These are phyloP conservation scores for Nakazawaea ernobii DNA, from an alignment of 805 yeast species.

Conservation along the genomic window DNA sequence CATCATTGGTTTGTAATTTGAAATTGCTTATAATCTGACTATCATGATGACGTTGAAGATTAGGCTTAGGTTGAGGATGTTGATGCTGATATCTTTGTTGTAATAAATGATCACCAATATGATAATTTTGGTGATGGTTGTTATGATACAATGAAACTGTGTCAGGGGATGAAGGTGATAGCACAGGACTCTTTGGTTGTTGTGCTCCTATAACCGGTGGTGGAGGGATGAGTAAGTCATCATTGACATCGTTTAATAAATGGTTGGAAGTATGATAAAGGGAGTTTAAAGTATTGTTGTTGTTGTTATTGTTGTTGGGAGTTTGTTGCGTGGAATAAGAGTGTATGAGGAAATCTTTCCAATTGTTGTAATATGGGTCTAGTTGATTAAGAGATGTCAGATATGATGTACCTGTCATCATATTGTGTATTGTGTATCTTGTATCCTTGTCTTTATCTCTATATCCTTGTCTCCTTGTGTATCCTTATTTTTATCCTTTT, in stretches of 20 bases:
- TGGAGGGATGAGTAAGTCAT: not conserved
- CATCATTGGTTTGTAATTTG: not conserved
- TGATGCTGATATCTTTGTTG: not conserved
- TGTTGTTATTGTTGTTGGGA: not conserved
- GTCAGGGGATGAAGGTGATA: too few relatives aligned
- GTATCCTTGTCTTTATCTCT: not conserved
- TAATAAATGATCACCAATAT: conserved; percentile 2
- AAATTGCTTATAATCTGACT: not conserved
- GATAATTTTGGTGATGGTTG: not conserved
- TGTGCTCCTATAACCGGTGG: too few relatives aligned
- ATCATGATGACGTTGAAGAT: not conserved
- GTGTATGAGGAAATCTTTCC: not conserved
- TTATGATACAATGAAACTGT: too few relatives aligned
- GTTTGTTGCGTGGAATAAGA: conserved; percentile 1
- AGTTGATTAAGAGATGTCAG: not conserved
- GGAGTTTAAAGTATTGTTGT: not conserved
- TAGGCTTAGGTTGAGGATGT: not conserved
- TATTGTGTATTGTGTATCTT: not conserved
- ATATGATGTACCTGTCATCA: not conserved
- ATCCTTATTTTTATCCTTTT: too few relatives aligned
- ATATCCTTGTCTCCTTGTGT: not conserved
- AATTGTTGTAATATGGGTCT: conserved; percentile 2
- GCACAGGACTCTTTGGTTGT: not conserved
- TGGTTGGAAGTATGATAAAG: conserved; percentile 4
- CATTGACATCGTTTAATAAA: conserved; percentile 3